These are phyloP conservation scores for Pleurotus eryngii DNA, from an alignment of 768 basidiomycete genomes.

Conservation along the genomic window DNA sequence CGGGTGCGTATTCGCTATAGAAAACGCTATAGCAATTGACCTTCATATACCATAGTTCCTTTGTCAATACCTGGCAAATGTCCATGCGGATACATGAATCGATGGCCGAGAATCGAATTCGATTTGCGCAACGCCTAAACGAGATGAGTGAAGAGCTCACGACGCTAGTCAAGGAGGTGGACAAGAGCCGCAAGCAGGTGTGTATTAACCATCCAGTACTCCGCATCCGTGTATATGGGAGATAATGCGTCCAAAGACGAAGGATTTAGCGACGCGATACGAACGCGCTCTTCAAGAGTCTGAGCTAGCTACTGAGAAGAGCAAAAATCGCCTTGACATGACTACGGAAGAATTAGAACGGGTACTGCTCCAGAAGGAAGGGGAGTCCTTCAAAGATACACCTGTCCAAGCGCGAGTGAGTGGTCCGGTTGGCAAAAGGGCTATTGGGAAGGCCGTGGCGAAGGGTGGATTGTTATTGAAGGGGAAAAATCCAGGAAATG, in stretches of 20 bases:
- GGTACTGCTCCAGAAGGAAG: constrained; percentile 90
- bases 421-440: constrained; percentile 73
- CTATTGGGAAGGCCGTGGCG: constrained; percentile 85
- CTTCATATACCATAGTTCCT: constrained; percentile 33
- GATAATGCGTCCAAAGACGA: constrained; percentile 51
- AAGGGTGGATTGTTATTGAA: constrained; percentile 89
- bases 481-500: constrained; percentile 90
- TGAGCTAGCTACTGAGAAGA: constrained; percentile 82
- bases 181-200: constrained; percentile 90
- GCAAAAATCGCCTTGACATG: constrained; percentile 79
- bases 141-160: constrained; percentile 97
- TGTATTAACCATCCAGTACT: neutral
- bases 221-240: neutral
- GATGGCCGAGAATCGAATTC: constrained; percentile 85
- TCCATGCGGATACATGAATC: constrained; percentile 86
- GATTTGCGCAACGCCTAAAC: constrained; percentile 81
- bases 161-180: constrained; percentile 84
- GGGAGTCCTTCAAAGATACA: constrained; percentile 85
- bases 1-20: constrained; percentile 54
- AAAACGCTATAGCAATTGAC: neutral
- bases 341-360: constrained; percentile 95
- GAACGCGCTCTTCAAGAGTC: constrained; percentile 88
- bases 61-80: constrained; percentile 85
- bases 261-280: constrained; percentile 85
- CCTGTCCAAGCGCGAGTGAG: constrained; percentile 56